These are phyloP conservation scores for Podaxis sp. DNA, from an alignment of 768 basidiomycete species.

Conservation along the genomic window DNA sequence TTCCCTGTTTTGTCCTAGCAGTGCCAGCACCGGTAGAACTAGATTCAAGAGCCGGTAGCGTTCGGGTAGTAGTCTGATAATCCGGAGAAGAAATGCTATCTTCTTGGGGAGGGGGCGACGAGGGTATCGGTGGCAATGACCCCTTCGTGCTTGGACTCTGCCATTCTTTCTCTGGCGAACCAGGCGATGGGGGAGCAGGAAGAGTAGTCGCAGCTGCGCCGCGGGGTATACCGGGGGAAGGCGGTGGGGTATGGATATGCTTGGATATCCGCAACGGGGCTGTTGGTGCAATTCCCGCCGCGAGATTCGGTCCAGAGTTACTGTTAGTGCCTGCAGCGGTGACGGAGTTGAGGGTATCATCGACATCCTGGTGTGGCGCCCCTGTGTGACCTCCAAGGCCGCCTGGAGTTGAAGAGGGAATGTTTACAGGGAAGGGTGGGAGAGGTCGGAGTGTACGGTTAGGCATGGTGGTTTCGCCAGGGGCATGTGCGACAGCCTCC, in stretches of 20 bases:
- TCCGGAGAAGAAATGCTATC: too few species aligned
- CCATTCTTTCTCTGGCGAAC: not conserved
- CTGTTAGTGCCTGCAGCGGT: not conserved
- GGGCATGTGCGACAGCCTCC: not conserved
- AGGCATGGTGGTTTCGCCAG: not conserved
- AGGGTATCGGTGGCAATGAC: not conserved
- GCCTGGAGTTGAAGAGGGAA: not conserved
- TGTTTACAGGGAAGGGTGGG: not conserved
- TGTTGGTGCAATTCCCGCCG: not conserved
- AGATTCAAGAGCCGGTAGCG: too few species aligned
- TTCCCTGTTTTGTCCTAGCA: too few species aligned
- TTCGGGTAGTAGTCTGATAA: not conserved
- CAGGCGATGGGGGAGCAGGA: not conserved
- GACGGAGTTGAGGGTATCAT: not conserved
- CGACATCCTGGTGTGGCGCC: too few species aligned
- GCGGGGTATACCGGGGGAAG: not conserved
- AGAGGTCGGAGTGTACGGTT: not conserved
- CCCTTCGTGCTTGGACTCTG: not conserved
- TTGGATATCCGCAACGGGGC: not conserved
- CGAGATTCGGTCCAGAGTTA: not conserved
- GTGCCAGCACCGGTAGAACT: too few species aligned
- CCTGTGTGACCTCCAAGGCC: not conserved
- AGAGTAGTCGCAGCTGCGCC: not conserved
- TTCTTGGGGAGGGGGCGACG: not conserved
- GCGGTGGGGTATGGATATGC: not conserved